These are phyloP conservation scores for Dictyostelium citrinum DNA, from an alignment of 78 protist species.

Conservation along the genomic window DNA sequence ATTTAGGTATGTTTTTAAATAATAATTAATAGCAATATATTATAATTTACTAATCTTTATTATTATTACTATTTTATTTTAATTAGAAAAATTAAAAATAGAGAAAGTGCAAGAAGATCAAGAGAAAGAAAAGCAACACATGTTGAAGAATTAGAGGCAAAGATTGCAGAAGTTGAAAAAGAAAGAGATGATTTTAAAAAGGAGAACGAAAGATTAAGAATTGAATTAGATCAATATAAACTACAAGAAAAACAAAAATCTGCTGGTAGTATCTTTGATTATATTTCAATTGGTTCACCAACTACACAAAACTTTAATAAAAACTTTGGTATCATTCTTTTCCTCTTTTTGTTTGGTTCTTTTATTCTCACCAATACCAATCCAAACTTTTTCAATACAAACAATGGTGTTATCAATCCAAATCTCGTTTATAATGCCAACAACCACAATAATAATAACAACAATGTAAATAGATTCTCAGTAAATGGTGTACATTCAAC, in stretches of 20 bases:
- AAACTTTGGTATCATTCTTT: background rate
- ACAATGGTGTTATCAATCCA: background rate
- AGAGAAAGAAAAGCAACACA: constrained; percentile 50
- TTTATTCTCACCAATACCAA: background rate
- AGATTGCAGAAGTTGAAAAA: constrained; percentile 18
- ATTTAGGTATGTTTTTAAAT: constrained; percentile 26
- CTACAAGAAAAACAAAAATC: background rate
- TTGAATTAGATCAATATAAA: background rate
- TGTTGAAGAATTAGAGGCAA: constrained; percentile 37
- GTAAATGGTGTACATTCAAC: background rate
- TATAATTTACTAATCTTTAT: background rate
- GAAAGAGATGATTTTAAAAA: constrained; percentile 18
- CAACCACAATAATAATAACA: background rate
- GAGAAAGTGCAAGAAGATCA: constrained; percentile 74
- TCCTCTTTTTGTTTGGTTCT: background rate
- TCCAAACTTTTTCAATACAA: background rate
- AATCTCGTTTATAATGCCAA: background rate
- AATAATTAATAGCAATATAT: background rate
- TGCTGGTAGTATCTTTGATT: background rate
- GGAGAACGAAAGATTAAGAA: constrained; percentile 2
- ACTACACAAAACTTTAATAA: background rate
- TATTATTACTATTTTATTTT: background rate
- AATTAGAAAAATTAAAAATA: constrained; percentile 61
- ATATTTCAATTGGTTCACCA: constrained; percentile 4
- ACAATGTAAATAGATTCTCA: background rate